A percentile compares a stretch with the other conserved stretches of the same genome.
Conservation (phyloP, 305 asterid genomes). For the Petunia hybrid region DNA sequence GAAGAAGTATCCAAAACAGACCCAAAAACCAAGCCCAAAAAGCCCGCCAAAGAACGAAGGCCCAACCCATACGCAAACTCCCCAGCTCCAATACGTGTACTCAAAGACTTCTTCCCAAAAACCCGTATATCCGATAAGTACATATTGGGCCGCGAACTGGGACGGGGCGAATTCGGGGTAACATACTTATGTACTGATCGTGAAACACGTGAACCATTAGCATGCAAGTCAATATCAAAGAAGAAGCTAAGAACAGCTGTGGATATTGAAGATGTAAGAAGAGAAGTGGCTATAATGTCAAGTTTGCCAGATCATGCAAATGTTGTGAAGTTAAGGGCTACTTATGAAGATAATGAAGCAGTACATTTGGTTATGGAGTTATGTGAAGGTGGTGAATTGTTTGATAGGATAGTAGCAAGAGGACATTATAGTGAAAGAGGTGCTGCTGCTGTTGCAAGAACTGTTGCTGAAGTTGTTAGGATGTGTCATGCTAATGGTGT, state of each 20-base stretch:
- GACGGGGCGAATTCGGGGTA: constrained; percentile 96
- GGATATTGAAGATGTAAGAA: constrained; percentile 89
- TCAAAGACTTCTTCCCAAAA: constrained; percentile 70
- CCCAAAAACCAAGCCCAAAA: constrained; percentile 18
- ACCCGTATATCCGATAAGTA: constrained; percentile 84
- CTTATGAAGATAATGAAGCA: constrained; percentile 93
- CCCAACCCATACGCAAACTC: constrained; percentile 75
- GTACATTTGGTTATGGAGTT: constrained; percentile 96
- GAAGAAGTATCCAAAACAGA: constrained; percentile 50
- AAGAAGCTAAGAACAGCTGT: constrained; percentile 92
- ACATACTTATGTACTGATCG: constrained; percentile 94
- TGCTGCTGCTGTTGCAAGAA: constrained; percentile 77
- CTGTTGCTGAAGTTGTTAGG: constrained; percentile 91
- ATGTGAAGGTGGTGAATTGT: constrained; percentile 96
- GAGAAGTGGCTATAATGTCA: constrained; percentile 97
- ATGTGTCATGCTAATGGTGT: constrained; percentile 96
- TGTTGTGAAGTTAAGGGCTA: constrained; percentile 81
- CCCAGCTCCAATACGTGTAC: constrained; percentile 71
- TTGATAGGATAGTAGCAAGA: constrained; percentile 93
- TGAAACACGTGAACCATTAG: constrained; percentile 77
- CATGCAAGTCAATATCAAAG: constrained; percentile 96
- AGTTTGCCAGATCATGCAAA: constrained; percentile 85
- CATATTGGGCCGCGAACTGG: constrained; percentile 91
- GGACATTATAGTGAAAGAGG: constrained; percentile 99
- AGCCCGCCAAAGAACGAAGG: constrained; percentile 50